Evolutionary conservation across 2,329 filamentous ascomycete genomes (phyloP).

Genomic region (Bipolaris cookei): DNA sequence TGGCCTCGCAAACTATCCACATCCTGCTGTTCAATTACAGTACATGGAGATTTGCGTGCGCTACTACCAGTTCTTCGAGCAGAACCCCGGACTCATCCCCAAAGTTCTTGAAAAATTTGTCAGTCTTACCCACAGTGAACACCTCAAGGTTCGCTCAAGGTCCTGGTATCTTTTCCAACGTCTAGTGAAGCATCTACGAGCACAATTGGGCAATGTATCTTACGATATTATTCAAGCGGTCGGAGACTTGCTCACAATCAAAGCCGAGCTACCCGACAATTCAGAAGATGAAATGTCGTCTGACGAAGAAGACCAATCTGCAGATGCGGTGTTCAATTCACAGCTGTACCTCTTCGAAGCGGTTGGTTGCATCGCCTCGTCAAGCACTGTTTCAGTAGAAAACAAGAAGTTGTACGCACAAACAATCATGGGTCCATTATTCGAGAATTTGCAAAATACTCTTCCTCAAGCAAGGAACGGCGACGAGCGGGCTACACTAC

Average conservation of each 20-base stretch:
- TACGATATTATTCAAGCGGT: slow-evolving; percentile 92
- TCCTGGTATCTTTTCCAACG: slow-evolving; percentile 98
- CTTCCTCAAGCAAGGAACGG: slow-evolving; percentile 77
- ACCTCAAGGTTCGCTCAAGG: slow-evolving; percentile 83
- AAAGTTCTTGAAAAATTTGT: slow-evolving; percentile 92
- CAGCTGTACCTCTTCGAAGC: slow-evolving; percentile 95
- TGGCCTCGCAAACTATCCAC: slow-evolving; percentile 84
- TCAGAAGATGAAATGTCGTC: slow-evolving; percentile 91
- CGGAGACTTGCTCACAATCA: slow-evolving; percentile 84
- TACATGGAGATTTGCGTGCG: slow-evolving; percentile 99
- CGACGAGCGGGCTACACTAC: slow-evolving; percentile 80
- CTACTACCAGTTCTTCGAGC: slow-evolving; percentile 91
- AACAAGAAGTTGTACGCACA: slow-evolving; percentile 88
- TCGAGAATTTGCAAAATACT: slow-evolving; percentile 84
- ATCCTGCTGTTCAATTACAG: slow-evolving; percentile 90
- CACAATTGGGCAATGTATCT: slow-evolving; percentile 85
- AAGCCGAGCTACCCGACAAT: slow-evolving; percentile 82
- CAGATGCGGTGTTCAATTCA: slow-evolving; percentile 88
- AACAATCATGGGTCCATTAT: slow-evolving; percentile 87
- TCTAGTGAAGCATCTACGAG: slow-evolving; percentile 84
- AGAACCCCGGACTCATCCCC: slow-evolving; percentile 79
- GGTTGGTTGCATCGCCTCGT: slow-evolving; percentile 89
- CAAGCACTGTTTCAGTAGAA: slow-evolving; percentile 74
- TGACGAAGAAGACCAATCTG: slow-evolving; percentile 85
- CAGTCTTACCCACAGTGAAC: slow-evolving; percentile 83